Conservation (phyloP, 495 filamentous ascomycete species). For the Pyronema omphalodes region DNA sequence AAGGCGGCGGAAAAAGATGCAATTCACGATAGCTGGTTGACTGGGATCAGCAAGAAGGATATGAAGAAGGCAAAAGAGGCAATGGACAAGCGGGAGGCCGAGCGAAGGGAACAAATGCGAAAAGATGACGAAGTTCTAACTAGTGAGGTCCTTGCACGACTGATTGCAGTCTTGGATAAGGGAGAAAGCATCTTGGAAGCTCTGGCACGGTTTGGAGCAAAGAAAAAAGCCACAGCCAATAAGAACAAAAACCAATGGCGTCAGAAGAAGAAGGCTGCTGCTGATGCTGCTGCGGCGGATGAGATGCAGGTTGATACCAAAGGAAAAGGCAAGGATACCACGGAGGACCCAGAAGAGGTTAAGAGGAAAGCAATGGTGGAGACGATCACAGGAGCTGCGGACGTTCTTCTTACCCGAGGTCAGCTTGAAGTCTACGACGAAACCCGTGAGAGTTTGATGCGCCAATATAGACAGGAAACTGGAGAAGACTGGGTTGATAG, state of each 20-base stretch:
- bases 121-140: slow-evolving; percentile 58
- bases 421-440: slow-evolving; percentile 77
- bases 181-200: slow-evolving; percentile 85
- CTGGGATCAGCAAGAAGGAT: slow-evolving; percentile 81
- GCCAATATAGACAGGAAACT: slow-evolving; percentile 71
- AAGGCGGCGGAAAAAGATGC: slow-evolving; percentile 79
- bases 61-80: slow-evolving; percentile 77
- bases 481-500: slow-evolving; percentile 82
- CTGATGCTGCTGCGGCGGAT: slow-evolving; percentile 27
- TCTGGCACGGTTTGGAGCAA: slow-evolving; percentile 59
- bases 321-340: slow-evolving; percentile 26
- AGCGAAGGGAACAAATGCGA: slow-evolving; percentile 45
- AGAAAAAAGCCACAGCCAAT: slow-evolving; percentile 44
- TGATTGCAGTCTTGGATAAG: slow-evolving; percentile 56
- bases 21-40: slow-evolving; percentile 78
- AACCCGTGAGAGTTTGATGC: slow-evolving; percentile 63
- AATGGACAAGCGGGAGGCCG: slow-evolving; percentile 67
- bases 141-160: slow-evolving; percentile 47
- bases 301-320: slow-evolving; percentile 51
- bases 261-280: slow-evolving; percentile 32
- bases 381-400: slow-evolving; percentile 70
- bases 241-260: slow-evolving; percentile 37
- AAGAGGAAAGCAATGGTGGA: slow-evolving; percentile 55
- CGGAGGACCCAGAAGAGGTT: slow-evolving; percentile 51
- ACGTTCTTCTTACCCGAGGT: slow-evolving; percentile 61